phyloP scores from a whole-genome alignment of 2,329 filamentous ascomycete species.

The Xenosphaeropsis pyriputrescens region DNA sequence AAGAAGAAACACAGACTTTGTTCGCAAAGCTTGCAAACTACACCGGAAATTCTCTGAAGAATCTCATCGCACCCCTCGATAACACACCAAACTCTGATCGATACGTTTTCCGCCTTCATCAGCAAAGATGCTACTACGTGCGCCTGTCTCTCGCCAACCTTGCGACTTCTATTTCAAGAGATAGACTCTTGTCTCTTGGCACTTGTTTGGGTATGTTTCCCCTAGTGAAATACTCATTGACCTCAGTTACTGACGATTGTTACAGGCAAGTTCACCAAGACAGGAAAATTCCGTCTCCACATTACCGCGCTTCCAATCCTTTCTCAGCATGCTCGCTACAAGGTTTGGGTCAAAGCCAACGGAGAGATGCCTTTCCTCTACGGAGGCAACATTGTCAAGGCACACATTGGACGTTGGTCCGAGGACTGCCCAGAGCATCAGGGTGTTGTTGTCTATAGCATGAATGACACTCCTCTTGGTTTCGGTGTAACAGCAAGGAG shows the following conservation, averaged over 20 bases:
- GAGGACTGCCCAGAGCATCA: constrained; percentile 91
- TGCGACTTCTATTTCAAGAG: constrained; percentile 70
- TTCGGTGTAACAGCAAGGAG: constrained; percentile 87
- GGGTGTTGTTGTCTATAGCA: constrained; percentile 77
- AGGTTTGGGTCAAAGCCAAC: constrained; percentile 93
- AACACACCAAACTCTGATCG: constrained; percentile 56
- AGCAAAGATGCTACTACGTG: constrained; percentile 82
- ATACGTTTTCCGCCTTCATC: constrained; percentile 74
- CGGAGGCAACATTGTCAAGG: constrained; percentile 77
- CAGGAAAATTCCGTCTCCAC: constrained; percentile 87
- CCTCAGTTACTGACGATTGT: background rate
- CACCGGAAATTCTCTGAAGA: constrained; percentile 72
- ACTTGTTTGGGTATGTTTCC: constrained; percentile 52
- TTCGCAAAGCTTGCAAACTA: constrained; percentile 93
- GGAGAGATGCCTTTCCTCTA: constrained; percentile 97
- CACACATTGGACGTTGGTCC: constrained; percentile 63
- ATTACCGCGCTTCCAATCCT: constrained; percentile 79
- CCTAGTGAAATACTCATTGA: too few relatives aligned
- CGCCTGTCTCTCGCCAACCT: constrained; percentile 81
- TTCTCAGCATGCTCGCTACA: constrained; percentile 82
- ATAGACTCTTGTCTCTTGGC: constrained; percentile 74
- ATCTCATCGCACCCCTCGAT: constrained; percentile 63
- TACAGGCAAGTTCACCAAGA: constrained; percentile 85
- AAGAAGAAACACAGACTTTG: constrained; percentile 64
- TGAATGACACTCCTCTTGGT: constrained; percentile 87